phyloP scores from a whole-genome alignment of 106 monocot genomes.

The Chionographis japonica region DNA sequence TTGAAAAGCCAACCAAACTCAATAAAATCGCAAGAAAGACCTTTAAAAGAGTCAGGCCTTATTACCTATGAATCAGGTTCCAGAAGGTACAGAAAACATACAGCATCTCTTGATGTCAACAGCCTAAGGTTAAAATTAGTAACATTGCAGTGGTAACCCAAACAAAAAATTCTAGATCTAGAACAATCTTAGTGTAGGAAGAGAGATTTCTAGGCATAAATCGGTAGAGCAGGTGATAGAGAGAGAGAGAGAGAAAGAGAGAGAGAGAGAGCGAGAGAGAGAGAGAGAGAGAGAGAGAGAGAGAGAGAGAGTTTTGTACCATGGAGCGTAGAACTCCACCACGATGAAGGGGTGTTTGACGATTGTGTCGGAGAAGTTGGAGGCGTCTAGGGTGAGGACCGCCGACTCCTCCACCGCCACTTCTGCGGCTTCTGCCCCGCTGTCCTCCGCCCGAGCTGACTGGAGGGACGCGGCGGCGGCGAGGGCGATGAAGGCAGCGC shows the following conservation, averaged over 20 bases:
- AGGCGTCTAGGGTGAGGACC: constrained; percentile 65
- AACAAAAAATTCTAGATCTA: no score
- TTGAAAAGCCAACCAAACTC: no score
- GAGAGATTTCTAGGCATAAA: no score
- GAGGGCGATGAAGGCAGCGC: constrained; percentile 12
- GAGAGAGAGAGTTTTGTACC: constrained; percentile 28
- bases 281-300: background rate
- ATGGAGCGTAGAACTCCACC: constrained; percentile 93
- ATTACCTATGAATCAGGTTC: no score
- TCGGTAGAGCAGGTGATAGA: background rate
- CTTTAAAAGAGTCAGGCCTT: no score
- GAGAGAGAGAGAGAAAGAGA: background rate
- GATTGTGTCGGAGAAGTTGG: constrained; percentile 55
- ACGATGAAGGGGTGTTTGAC: constrained; percentile 71
- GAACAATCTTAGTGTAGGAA: no score
- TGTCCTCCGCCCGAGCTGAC: constrained; percentile 21
- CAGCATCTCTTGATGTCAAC: no score
- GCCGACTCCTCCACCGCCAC: constrained; percentile 17
- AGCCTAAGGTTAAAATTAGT: no score
- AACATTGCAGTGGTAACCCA: no score
- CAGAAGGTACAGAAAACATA: no score
- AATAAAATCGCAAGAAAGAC: no score
- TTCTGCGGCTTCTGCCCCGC: background rate
- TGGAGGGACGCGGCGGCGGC: constrained; percentile 13
- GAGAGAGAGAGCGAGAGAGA: background rate